phyloP scores from a whole-genome alignment of 1,139 yeast species.

The Blastobotrys niveus region DNA sequence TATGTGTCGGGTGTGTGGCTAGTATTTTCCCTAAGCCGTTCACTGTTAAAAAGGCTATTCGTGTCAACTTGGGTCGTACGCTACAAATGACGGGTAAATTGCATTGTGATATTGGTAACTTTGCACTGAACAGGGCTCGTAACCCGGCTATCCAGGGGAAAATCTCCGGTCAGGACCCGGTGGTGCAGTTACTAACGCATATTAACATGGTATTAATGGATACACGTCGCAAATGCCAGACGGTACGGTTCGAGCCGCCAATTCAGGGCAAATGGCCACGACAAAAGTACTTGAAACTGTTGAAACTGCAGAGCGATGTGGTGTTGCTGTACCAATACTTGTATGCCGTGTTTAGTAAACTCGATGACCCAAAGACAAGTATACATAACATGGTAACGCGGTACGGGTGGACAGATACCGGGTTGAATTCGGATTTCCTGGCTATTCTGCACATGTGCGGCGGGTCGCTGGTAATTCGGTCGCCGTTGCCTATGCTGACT shows the following conservation, averaged over 20 bases:
- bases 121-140: slow-evolving; percentile 24
- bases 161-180: slow-evolving; percentile 19
- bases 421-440: slow-evolving; percentile 26
- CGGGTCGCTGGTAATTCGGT: slow-evolving; percentile 24
- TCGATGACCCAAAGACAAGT: slow-evolving; percentile 19
- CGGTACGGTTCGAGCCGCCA: slow-evolving; percentile 28
- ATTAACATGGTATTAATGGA: slow-evolving; percentile 18
- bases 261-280: slow-evolving; percentile 30
- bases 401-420: slow-evolving; percentile 28
- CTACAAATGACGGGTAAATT: slow-evolving; percentile 26
- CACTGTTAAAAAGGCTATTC: slow-evolving; percentile 27
- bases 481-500: slow-evolving; percentile 28
- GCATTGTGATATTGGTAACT: slow-evolving; percentile 28
- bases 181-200: slow-evolving; percentile 20
- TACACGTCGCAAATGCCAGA: slow-evolving; percentile 4
- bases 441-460: slow-evolving; percentile 29
- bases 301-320: slow-evolving; percentile 22
- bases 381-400: slow-evolving; percentile 18
- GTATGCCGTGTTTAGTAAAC: slow-evolving; percentile 20
- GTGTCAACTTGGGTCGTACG: slow-evolving; percentile 24
- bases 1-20: slow-evolving; percentile 32
- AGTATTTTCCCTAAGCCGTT: slow-evolving; percentile 31
- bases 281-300: slow-evolving; percentile 23
- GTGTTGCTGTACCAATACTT: slow-evolving; percentile 22
- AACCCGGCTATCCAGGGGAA: slow-evolving; percentile 21